Evolutionary conservation across 805 yeast species (phyloP).

Genomic region (Candida sithepensis): DNA sequence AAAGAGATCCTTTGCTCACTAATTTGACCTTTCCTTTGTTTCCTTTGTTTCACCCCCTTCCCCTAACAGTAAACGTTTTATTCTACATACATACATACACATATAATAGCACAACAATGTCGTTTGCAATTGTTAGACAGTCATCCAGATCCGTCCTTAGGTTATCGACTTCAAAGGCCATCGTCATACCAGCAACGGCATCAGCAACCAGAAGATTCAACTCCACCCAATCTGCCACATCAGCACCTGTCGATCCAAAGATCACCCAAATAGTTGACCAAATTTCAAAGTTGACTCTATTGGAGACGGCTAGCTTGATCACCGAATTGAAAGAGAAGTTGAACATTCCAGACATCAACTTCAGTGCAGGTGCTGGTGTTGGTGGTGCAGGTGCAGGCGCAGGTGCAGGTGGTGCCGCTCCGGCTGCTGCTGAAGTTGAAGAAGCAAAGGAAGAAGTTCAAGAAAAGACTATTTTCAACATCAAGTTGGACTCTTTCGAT

Average conservation of each 20-base stretch:
- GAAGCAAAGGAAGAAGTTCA: slow-evolving; percentile 74
- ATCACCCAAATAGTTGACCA: slow-evolving; percentile 84
- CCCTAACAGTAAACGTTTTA: no score
- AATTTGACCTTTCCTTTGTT: no score
- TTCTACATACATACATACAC: background rate
- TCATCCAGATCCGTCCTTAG: slow-evolving; percentile 20
- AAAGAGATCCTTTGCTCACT: no score
- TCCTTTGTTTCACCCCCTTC: no score
- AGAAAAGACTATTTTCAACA: slow-evolving; percentile 88
- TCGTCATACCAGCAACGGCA: no score
- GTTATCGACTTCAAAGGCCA: slow-evolving; percentile 14
- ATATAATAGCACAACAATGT: background rate
- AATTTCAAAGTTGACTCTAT: slow-evolving; percentile 83
- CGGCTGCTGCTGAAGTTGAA: slow-evolving; percentile 69
- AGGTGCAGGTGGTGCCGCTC: slow-evolving; percentile 59
- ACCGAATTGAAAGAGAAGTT: slow-evolving; percentile 74
- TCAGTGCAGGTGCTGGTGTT: slow-evolving; percentile 54
- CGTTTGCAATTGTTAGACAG: slow-evolving; percentile 14
- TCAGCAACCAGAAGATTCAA: background rate
- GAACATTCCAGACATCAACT: slow-evolving; percentile 90
- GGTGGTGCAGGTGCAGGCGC: slow-evolving; percentile 63
- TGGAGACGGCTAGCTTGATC: slow-evolving; percentile 89
- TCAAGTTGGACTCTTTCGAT: slow-evolving; percentile 91
- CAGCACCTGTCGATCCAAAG: slow-evolving; percentile 76
- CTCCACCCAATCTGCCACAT: slow-evolving; percentile 17